Percentiles rank a stretch among this genome's conserved stretches.
Conservation (phyloP, 2,329 filamentous ascomycete genomes). For the Fusarium mangiferae region DNA sequence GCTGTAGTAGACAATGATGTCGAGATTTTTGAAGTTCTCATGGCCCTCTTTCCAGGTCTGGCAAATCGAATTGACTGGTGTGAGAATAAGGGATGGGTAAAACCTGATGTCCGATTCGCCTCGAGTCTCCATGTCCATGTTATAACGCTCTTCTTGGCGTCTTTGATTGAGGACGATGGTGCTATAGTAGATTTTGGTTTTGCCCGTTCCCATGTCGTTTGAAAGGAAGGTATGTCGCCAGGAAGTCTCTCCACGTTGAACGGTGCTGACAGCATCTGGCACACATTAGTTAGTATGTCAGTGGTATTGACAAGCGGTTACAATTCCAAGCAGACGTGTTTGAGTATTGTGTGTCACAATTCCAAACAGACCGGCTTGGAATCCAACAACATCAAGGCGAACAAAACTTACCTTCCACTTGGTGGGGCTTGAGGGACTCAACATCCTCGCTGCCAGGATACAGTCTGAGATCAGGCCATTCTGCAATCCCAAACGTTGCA, state of each 20-base stretch:
- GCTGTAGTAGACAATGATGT: not conserved
- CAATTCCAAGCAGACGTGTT: no score
- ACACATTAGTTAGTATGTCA: not conserved
- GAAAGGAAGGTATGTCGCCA: not conserved
- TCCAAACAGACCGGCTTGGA: no score
- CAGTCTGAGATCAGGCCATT: not conserved
- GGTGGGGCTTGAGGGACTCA: not conserved
- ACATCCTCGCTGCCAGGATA: accelerated
- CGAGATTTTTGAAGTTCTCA: not conserved
- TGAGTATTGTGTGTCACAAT: no score
- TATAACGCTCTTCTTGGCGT: not conserved
- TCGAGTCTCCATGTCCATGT: not conserved
- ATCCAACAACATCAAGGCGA: not conserved
- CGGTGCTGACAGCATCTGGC: not conserved
- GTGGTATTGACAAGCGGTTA: not conserved
- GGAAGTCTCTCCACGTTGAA: not conserved
- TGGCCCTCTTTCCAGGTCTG: not conserved
- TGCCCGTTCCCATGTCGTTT: accelerated
- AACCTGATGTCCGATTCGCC: not conserved
- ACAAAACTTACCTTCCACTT: not conserved
- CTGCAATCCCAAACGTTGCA: accelerated
- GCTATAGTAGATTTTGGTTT: not conserved
- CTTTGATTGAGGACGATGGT: not conserved
- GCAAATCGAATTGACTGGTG: not conserved
- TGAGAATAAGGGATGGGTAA: not conserved